These are phyloP conservation scores for Parmelia sp. DNA, from an alignment of 495 filamentous ascomycete species.

Conservation along the genomic window DNA sequence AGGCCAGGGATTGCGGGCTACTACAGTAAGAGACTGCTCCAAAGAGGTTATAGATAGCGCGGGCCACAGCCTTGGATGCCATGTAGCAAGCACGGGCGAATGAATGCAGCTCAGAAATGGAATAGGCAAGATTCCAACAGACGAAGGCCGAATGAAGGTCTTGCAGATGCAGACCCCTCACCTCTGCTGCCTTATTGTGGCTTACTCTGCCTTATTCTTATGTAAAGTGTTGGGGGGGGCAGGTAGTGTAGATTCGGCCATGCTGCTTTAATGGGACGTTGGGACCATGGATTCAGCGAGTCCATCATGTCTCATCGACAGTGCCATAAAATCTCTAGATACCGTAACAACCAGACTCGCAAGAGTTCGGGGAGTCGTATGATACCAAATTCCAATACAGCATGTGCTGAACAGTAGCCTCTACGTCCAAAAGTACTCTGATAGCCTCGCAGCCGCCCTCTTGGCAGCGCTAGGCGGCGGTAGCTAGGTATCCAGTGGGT, in stretches of 20 bases:
- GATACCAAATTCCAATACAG: slow-evolving; percentile 8
- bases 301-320: background rate
- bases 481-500: too few relatives aligned
- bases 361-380: slow-evolving; percentile 10
- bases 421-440: background rate
- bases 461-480: too few relatives aligned
- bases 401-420: background rate
- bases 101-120: background rate
- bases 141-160: background rate
- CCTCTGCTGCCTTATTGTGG: too few relatives aligned
- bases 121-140: background rate
- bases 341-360: slow-evolving; percentile 3
- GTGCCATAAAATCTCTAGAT: slow-evolving; percentile 6
- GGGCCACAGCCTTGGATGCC: slow-evolving; percentile 15
- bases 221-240: background rate
- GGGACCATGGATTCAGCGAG: background rate
- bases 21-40: slow-evolving; percentile 8
- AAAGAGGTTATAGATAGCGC: slow-evolving; percentile 9
- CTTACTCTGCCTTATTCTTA: background rate
- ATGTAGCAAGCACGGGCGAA: slow-evolving; percentile 1
- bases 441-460: too few relatives aligned
- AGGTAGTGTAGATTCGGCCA: too few relatives aligned
- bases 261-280: too few relatives aligned
- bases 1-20: slow-evolving; percentile 7
- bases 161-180: background rate